Conservation (phyloP, 768 basidiomycete genomes). For the Fistulinella prunicolor region DNA sequence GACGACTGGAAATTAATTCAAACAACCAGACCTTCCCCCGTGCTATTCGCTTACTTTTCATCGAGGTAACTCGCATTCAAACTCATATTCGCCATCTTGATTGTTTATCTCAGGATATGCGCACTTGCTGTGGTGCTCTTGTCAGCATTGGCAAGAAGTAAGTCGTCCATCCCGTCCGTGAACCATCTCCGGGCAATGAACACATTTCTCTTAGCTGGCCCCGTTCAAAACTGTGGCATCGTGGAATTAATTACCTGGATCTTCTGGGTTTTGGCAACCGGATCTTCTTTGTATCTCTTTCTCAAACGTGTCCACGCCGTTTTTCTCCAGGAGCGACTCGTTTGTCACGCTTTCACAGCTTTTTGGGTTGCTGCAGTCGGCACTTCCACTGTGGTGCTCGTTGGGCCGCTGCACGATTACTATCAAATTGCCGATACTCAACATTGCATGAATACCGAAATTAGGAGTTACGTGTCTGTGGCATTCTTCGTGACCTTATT, state of each 20-base stretch:
- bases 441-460: constrained; percentile 28
- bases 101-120: constrained; percentile 9
- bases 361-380: constrained; percentile 34
- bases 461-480: constrained; percentile 23
- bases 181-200: not conserved
- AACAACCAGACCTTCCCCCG: constrained; percentile 11
- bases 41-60: constrained; percentile 22
- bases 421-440: constrained; percentile 32
- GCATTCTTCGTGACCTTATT: constrained; percentile 29
- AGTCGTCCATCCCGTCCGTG: not conserved
- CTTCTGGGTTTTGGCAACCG: constrained; percentile 20
- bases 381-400: constrained; percentile 26
- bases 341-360: constrained; percentile 24
- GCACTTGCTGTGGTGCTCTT: constrained; percentile 19
- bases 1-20: constrained; percentile 18
- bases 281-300: constrained; percentile 35
- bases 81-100: constrained; percentile 1
- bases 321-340: constrained; percentile 20
- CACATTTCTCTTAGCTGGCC: constrained; percentile 15
- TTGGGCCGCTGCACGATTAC: constrained; percentile 21
- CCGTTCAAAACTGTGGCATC: constrained; percentile 18
- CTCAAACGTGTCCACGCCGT: constrained; percentile 39
- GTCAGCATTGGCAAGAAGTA: constrained; percentile 20
- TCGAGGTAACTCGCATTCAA: constrained; percentile 16
- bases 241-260: constrained; percentile 14